Evolutionary conservation across 768 basidiomycete species (phyloP).

Genomic region (Rhodosporidiobolus sp.): DNA sequence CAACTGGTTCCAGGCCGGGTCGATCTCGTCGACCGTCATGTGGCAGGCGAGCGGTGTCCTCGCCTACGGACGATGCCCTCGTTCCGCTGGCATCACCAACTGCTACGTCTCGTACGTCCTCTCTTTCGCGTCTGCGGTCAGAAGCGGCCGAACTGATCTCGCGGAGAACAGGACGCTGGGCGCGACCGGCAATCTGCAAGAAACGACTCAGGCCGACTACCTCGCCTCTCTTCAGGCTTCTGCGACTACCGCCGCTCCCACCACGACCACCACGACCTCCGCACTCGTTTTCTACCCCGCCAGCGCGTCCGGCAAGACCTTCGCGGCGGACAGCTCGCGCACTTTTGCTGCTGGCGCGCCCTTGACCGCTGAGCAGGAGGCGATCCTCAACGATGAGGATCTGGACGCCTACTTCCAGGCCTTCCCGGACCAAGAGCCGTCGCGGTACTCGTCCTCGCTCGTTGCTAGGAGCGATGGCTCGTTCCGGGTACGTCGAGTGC

Average conservation of each 20-base stretch:
- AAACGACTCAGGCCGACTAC: slow-evolving; percentile 19
- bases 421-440: slow-evolving; percentile 20
- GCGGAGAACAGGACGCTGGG: not conserved
- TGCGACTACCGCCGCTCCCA: not conserved
- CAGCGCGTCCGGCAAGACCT: not conserved
- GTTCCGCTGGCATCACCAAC: not conserved
- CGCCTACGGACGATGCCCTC: not conserved
- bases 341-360: too few relatives aligned
- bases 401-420: slow-evolving; percentile 29
- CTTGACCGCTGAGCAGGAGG: not conserved
- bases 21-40: not conserved
- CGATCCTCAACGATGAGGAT: slow-evolving; percentile 17
- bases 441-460: not conserved
- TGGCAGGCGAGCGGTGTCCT: slow-evolving; percentile 19
- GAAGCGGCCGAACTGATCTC: not conserved
- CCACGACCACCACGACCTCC: not conserved
- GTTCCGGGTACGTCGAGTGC: slow-evolving; percentile 6
- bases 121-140: not conserved
- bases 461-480: too few relatives aligned
- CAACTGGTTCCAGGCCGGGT: slow-evolving; percentile 5
- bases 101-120: slow-evolving; percentile 22
- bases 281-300: not conserved
- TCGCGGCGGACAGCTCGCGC: not conserved
- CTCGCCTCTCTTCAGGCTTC: not conserved
- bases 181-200: slow-evolving; percentile 14